phyloP scores from a whole-genome alignment of 768 basidiomycete species.

The Rhizopogon vulgaris region DNA sequence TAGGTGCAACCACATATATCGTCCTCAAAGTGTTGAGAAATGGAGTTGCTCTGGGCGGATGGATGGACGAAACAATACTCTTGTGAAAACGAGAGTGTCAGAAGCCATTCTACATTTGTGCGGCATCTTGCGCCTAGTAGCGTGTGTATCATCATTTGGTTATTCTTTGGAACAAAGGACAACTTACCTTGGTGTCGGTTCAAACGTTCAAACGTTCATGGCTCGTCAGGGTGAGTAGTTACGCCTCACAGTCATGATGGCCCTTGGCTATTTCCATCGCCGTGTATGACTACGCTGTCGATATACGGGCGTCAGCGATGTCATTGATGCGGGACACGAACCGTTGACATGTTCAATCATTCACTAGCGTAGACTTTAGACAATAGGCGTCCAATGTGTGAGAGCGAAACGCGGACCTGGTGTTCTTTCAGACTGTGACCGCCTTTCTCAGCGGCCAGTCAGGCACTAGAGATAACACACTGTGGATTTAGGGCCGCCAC shows the following conservation, averaged over 20 bases:
- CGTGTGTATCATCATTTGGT: neutral
- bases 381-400: neutral
- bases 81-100: neutral
- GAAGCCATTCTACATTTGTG: neutral
- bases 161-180: neutral
- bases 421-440: neutral
- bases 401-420: neutral
- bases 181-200: neutral
- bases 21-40: neutral
- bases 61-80: neutral
- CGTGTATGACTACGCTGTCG: too few species aligned
- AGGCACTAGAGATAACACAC: neutral
- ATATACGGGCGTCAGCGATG: too few species aligned
- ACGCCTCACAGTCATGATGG: too few species aligned
- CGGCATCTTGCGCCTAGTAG: neutral
- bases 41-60: neutral
- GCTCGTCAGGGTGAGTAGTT: too few species aligned
- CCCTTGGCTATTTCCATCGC: too few species aligned
- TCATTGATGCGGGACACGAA: too few species aligned
- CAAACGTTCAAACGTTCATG: too few species aligned
- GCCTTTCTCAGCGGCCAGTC: neutral
- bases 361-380: neutral
- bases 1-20: neutral
- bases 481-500: too few species aligned
- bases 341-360: neutral